These are phyloP conservation scores for Hyaloscypha hepaticicola DNA, from an alignment of 495 filamentous ascomycete genomes.

Conservation along the genomic window DNA sequence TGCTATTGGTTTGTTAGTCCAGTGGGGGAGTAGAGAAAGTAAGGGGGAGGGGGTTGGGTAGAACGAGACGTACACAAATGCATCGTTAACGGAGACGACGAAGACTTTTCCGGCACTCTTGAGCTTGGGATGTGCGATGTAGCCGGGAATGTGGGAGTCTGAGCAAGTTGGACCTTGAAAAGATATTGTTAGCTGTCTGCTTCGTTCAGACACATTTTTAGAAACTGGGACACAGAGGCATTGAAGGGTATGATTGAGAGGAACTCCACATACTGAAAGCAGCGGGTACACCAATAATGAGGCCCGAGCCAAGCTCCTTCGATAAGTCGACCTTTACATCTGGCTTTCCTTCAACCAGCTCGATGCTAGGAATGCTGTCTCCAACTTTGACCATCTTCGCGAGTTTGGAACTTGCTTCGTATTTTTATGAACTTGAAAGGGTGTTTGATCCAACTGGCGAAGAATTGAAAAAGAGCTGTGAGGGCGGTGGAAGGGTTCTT, in stretches of 20 bases:
- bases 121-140: constrained; percentile 68
- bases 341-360: constrained; percentile 59
- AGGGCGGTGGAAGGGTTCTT: background rate
- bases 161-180: constrained; percentile 66
- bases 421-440: no score
- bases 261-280: constrained; percentile 65
- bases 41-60: background rate
- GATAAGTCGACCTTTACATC: constrained; percentile 80
- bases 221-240: background rate
- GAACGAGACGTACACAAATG: constrained; percentile 72
- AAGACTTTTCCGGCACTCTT: constrained; percentile 76
- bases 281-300: constrained; percentile 88
- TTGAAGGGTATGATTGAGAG: background rate
- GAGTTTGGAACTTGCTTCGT: background rate
- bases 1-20: constrained; percentile 45
- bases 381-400: constrained; percentile 49
- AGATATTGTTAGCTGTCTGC: background rate
- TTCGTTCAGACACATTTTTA: background rate
- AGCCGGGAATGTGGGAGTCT: constrained; percentile 74
- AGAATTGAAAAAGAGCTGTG: background rate
- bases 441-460: background rate
- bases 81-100: constrained; percentile 92
- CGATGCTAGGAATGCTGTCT: constrained; percentile 59
- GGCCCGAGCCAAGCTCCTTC: constrained; percentile 65
- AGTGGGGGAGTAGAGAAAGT: background rate